Evolutionary conservation across 2,329 filamentous ascomycete species (phyloP).

Genomic region (Talaromyces amestolkiae): DNA sequence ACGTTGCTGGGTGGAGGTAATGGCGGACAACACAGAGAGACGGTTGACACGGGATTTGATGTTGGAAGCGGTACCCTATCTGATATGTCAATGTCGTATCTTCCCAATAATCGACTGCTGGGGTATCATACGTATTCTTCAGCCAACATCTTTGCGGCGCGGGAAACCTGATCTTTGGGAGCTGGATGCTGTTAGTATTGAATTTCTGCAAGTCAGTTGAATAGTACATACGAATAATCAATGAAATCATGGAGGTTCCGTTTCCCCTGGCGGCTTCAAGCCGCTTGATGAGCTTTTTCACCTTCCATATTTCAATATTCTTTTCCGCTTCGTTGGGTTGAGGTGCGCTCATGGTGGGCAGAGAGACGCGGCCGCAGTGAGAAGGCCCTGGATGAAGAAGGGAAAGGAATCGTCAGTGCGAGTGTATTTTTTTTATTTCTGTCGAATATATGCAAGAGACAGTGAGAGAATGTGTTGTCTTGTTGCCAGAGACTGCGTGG

Average conservation of each 20-base stretch:
- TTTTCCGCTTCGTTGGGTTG: slow-evolving; percentile 90
- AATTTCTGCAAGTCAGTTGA: not conserved
- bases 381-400: slow-evolving; percentile 11
- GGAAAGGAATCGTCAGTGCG: not conserved
- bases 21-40: slow-evolving; percentile 94
- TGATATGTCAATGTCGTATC: not conserved
- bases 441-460: not conserved
- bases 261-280: slow-evolving; percentile 96
- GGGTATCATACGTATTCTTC: slow-evolving; percentile 84
- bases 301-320: slow-evolving; percentile 87
- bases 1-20: slow-evolving; percentile 97
- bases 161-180: slow-evolving; percentile 96
- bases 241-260: slow-evolving; percentile 98
- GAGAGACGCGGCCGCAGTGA: slow-evolving; percentile 17
- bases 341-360: slow-evolving; percentile 76
- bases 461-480: not conserved
- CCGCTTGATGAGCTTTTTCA: slow-evolving; percentile 99
- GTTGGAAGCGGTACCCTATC: slow-evolving; percentile 87
- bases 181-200: slow-evolving; percentile 51
- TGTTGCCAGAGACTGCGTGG: not conserved
- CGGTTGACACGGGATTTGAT: slow-evolving; percentile 99
- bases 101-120: too few species aligned
- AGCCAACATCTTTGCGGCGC: slow-evolving; percentile 98
- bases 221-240: slow-evolving; percentile 84
- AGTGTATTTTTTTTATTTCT: not conserved